Evolutionary conservation across 495 filamentous ascomycete genomes (phyloP).

Genomic region (Amphirosellinia nigrospora): DNA sequence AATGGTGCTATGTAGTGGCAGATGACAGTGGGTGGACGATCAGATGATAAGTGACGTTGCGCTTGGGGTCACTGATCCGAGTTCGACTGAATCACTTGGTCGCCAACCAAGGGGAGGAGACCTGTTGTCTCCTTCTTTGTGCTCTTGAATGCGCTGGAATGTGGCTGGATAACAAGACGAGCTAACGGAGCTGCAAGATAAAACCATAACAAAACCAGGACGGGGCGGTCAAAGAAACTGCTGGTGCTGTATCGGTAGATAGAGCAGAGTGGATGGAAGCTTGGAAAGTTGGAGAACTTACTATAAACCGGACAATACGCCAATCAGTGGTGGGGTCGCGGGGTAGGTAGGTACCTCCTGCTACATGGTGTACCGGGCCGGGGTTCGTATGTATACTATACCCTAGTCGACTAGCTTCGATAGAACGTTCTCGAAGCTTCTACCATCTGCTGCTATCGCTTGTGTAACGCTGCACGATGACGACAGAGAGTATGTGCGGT

Average conservation of each 20-base stretch:
- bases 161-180: background rate
- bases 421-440: conserved; percentile 28
- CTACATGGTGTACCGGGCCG: background rate
- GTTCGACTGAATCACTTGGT: conserved; percentile 7
- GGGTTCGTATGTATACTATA: background rate
- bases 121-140: conserved; percentile 19
- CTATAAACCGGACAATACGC: conserved; percentile 9
- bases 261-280: conserved; percentile 4
- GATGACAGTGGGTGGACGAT: conserved; percentile 2
- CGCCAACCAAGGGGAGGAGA: background rate
- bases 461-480: conserved; percentile 9
- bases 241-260: conserved; percentile 1
- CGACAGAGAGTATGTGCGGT: background rate
- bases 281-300: conserved; percentile 25
- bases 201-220: conserved; percentile 24
- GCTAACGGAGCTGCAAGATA: conserved; percentile 18
- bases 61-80: conserved; percentile 1
- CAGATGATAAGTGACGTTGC: conserved; percentile 20
- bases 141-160: conserved; percentile 10
- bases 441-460: background rate
- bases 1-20: background rate
- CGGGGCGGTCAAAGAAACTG: conserved; percentile 21
- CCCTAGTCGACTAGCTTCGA: conserved; percentile 2
- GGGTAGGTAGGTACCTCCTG: conserved; percentile 12
- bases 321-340: conserved; percentile 26